Evolutionary conservation across 805 yeast genomes (phyloP).

Genomic region (Komagataella ulmi): DNA sequence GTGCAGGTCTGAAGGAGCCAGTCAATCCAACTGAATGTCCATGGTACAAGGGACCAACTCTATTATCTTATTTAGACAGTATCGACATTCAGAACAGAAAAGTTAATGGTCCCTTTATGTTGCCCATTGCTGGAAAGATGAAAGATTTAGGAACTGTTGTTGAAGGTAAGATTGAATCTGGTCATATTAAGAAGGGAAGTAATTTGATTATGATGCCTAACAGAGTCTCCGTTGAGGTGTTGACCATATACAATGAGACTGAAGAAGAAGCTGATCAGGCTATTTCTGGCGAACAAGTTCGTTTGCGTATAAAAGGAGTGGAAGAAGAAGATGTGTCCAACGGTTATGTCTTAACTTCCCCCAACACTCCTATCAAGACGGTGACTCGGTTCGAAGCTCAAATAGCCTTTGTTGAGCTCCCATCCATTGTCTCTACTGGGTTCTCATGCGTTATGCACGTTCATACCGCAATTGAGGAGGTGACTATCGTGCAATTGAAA

Average conservation of each 20-base stretch:
- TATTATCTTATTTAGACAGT: slow-evolving; percentile 78
- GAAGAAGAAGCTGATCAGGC: slow-evolving; percentile 90
- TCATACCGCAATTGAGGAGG: slow-evolving; percentile 97
- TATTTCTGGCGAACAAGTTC: slow-evolving; percentile 93
- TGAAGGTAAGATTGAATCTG: slow-evolving; percentile 97
- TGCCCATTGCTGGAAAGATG: slow-evolving; percentile 90
- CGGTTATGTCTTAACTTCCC: slow-evolving; percentile 86
- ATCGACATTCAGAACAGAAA: slow-evolving; percentile 77
- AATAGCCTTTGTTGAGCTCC: slow-evolving; percentile 91
- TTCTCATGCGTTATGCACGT: slow-evolving; percentile 98
- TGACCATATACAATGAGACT: slow-evolving; percentile 84
- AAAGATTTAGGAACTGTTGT: slow-evolving; percentile 95
- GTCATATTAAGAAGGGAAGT: slow-evolving; percentile 74
- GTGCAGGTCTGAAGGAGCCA: slow-evolving; percentile 89
- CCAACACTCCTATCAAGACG: slow-evolving; percentile 79
- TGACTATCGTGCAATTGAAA: slow-evolving; percentile 62
- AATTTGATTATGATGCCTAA: slow-evolving; percentile 86
- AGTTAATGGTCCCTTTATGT: slow-evolving; percentile 91
- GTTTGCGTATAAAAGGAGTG: slow-evolving; percentile 84
- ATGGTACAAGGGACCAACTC: slow-evolving; percentile 90
- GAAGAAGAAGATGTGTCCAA: slow-evolving; percentile 93
- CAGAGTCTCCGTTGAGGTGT: slow-evolving; percentile 68
- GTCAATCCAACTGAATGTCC: slow-evolving; percentile 62
- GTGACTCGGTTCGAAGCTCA: slow-evolving; percentile 90
- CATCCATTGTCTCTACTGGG: slow-evolving; percentile 88